Evolutionary conservation across 2,329 filamentous ascomycete species (phyloP), one percentile per base, ranked within the genome.

Genomic region (Neofusicoccum sp.): DNA sequence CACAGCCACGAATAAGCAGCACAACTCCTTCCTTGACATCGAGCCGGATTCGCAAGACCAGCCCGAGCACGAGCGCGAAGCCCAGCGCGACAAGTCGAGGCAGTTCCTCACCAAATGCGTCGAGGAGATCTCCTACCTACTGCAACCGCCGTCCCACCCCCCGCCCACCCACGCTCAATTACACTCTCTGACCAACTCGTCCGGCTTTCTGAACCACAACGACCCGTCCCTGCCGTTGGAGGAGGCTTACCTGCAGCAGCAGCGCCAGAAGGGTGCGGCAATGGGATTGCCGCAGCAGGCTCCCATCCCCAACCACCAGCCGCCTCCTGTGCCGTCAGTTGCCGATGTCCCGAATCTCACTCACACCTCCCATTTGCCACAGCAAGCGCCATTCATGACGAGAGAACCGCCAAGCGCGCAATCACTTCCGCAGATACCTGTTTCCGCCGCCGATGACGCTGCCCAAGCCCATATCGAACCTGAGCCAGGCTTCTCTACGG

Each of bases 51-150:
- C 67, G 30, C 73, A 63, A 68, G 75, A 68, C 67, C 78, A 63
- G 70, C 73, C 63, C 45, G 83, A 85, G 51, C 75, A 80, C 61
- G 81, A 83, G 58, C 80, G 84, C 62, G 85, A 87, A 60, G 77
- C 78, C 48, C 80, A 86, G 65, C 79, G 85, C 57, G 85, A 88
- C 63, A 86, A 86, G 70, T 87, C 85, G 51, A 82, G 83, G 61
- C 76, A 82, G 36, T 88, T 86, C 67, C 78, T 89, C 33, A 83
- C 82, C 60, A 87, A 86, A 73, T 88, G 86, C 69, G 82, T 87
- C 53, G 84, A 88, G 66, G 86, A 89, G 71, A 84, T 89, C 54
- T 84, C 85, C 3, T 89, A 89, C 67, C 83, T 89, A 63, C 79
- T 89, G 34, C 84, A 86, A 51, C 86, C 86, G n/a, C 82, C 85